Evolutionary conservation across 1,139 yeast genomes (phyloP), one percentile per base, ranked within the genome.

Genomic region (Taphrina wiesneri): DNA sequence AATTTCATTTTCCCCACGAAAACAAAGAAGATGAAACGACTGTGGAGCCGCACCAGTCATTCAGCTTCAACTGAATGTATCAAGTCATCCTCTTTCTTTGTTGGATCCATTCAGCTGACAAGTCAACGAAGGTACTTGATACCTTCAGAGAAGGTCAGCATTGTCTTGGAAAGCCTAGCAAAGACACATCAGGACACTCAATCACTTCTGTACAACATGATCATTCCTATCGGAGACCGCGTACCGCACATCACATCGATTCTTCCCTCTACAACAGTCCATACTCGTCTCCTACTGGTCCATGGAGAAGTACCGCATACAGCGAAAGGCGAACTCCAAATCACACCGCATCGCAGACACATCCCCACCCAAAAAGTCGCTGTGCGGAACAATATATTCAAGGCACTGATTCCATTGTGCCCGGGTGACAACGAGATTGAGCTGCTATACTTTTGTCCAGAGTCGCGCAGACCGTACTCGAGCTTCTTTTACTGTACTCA

Each of bases 341-440:
- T 84, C n/a, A 77, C 81, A 1, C 83, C 83, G 1, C 78, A 83
- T 70, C 75, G 77, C 32, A 79, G 80, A 69, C 82, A 82, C 43
- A 88, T 84, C 69, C 96, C 97, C 0, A 84, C 91, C 0, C 87
- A 85, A 72, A 78, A 82, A 65, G 88, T 82, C 73, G 96, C 92
- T 69, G 84, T 91, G 84, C 86, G 67, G 79, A 83, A 53, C 86
- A 87, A 0, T 81, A 82, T 69, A n/a, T 93, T 91, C 80, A 92
- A 90, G 74, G 90, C 89, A 0, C 73, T 89, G 25, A 79, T 88
- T 1, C 90, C 88, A 70, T 81, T 92, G 34, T 83, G 86, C 34
- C 85, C 88, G 0, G 91, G 92, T 9, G 78, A 77, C 23, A 88
- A 88, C 71, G 74, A 71, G 1, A 75, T 88, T 56, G 68, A 72